Percentiles rank a stretch among this genome's conserved stretches.
These are phyloP conservation scores for Leishmania arabica DNA, from an alignment of 208 protist genomes.

Conservation along the genomic window DNA sequence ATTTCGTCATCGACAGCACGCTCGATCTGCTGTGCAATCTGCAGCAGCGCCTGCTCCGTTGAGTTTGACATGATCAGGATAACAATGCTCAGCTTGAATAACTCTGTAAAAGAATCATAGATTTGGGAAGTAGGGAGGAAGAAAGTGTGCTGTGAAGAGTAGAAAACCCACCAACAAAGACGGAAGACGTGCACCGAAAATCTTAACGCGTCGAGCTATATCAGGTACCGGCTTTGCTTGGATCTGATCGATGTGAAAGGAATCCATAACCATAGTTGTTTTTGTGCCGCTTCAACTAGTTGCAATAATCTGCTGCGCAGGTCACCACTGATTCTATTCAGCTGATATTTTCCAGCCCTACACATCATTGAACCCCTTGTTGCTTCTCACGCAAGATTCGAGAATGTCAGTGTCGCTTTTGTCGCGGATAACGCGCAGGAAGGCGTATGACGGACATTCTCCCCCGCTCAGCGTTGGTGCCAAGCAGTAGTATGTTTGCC, in stretches of 20 bases:
- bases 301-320: not conserved
- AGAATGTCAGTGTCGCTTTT: slow-evolving; percentile 64
- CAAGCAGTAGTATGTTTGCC: slow-evolving; percentile 48
- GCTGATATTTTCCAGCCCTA: slow-evolving; percentile 4
- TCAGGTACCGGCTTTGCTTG: not conserved
- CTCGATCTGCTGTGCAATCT: slow-evolving; percentile 85
- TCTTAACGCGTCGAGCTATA: not conserved
- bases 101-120: not conserved
- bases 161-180: not conserved
- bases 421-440: slow-evolving; percentile 46
- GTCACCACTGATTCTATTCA: not conserved
- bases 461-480: slow-evolving; percentile 32
- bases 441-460: slow-evolving; percentile 66
- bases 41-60: slow-evolving; percentile 68
- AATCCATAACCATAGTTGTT: not conserved
- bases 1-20: slow-evolving; percentile 86
- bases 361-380: slow-evolving; percentile 34
- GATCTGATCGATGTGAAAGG: not conserved
- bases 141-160: not conserved
- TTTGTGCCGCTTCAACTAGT: not conserved
- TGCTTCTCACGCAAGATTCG: slow-evolving; percentile 41
- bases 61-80: slow-evolving; percentile 23
- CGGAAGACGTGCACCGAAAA: not conserved
- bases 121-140: slow-evolving; percentile 9
- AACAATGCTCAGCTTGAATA: not conserved